These are phyloP conservation scores for Favolaschia claudopus DNA, from an alignment of 768 basidiomycete species.

Conservation along the genomic window DNA sequence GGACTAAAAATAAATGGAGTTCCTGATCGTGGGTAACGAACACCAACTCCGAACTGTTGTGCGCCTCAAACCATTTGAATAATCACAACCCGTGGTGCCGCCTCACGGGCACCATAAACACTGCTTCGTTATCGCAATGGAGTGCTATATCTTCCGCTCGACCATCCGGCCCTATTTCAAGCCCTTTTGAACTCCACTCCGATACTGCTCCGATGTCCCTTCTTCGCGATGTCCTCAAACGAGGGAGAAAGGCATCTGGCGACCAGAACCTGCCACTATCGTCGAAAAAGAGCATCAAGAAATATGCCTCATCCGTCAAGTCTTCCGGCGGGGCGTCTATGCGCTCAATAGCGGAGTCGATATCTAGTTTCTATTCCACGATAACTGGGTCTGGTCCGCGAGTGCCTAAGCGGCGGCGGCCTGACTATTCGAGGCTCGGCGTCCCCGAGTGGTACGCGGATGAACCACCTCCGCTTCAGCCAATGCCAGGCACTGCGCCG, in stretches of 20 bases:
- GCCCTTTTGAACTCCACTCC: no score
- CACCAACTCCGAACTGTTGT: no score
- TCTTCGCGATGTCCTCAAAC: constrained; percentile 12
- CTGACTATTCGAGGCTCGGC: constrained; percentile 19
- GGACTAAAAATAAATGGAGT: no score
- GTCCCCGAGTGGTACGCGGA: constrained; percentile 18
- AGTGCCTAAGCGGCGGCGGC: constrained; percentile 19
- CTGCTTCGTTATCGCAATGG: not conserved
- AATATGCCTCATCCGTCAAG: constrained; percentile 19
- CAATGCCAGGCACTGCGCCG: constrained; percentile 14
- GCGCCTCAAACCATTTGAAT: no score
- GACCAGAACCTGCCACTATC: constrained; percentile 5
- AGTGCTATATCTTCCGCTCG: not conserved
- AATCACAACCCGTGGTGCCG: no score
- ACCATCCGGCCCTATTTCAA: no score
- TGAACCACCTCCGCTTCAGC: constrained; percentile 5
- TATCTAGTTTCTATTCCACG: constrained; percentile 19
- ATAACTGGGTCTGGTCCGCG: constrained; percentile 15
- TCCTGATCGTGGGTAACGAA: no score
- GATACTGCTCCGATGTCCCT: no score
- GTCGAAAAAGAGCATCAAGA: constrained; percentile 20
- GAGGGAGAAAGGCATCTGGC: not conserved
- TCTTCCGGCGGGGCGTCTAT: constrained; percentile 21
- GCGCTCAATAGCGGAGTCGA: constrained; percentile 22
- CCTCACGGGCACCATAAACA: no score